A percentile compares a stretch with the other conserved stretches of the same genome.
Conservation (phyloP, 192 early-diverging fungal genomes). For the Coemansia sp. region DNA sequence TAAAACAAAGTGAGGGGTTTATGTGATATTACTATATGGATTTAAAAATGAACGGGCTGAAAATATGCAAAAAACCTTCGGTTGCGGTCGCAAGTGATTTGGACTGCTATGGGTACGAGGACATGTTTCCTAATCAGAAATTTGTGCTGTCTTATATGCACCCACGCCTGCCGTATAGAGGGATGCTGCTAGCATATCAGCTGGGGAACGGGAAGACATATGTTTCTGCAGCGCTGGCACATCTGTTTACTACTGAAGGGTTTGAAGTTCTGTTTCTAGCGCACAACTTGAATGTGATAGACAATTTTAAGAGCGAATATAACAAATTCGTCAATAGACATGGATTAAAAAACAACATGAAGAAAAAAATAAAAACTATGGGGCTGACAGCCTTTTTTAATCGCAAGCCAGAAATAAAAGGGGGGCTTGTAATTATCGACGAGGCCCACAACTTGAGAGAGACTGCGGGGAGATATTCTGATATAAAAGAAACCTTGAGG, state of each 20-base stretch:
- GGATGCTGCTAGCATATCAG: slow-evolving; percentile 19
- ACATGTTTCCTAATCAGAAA: slow-evolving; percentile 11
- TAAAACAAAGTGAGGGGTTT: too few relatives aligned
- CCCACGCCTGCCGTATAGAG: slow-evolving; percentile 15
- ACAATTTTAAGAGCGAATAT: slow-evolving; percentile 20
- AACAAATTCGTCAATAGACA: slow-evolving; percentile 3
- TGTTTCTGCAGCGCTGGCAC: slow-evolving; percentile 12
- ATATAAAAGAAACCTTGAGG: slow-evolving; percentile 10
- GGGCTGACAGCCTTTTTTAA: slow-evolving; percentile 14
- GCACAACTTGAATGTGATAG: slow-evolving; percentile 14
- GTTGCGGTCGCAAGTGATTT: slow-evolving; percentile 3
- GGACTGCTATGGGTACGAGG: slow-evolving; percentile 9
- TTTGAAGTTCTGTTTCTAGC: slow-evolving; percentile 16
- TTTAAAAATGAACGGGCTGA: neutral
- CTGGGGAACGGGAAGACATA: slow-evolving; percentile 22
- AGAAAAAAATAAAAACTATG: slow-evolving; percentile 17
- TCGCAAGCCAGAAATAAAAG: slow-evolving; percentile 3
- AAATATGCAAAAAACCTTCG: slow-evolving; percentile 13
- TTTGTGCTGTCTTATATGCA: slow-evolving; percentile 18
- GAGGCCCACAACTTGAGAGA: slow-evolving; percentile 18
- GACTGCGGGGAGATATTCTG: slow-evolving; percentile 13
- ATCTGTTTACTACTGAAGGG: slow-evolving; percentile 10
- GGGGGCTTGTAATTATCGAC: slow-evolving; percentile 16
- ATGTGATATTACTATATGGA: too few relatives aligned
- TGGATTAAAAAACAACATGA: neutral